Evolutionary conservation across 805 yeast genomes (phyloP), one percentile per base, ranked within the genome.

Genomic region (Monosporozyma siamensis): DNA sequence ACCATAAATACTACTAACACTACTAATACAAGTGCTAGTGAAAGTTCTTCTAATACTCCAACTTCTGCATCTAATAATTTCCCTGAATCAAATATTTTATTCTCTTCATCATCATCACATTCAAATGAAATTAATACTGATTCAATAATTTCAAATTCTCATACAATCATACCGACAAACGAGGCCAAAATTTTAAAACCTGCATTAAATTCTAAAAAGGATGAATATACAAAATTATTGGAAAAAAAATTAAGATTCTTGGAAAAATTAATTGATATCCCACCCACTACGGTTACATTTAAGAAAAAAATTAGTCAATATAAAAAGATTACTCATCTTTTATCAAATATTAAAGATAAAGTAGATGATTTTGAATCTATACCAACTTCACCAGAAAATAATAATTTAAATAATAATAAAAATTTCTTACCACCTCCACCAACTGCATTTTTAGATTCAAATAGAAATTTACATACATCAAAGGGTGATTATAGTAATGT

Each of bases 141-240:
- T n/a, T n/a, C n/a, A n/a, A n/a, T n/a, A n/a, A n/a, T n/a, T n/a
- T n/a, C n/a, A n/a, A n/a, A n/a, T n/a, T n/a, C n/a, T n/a, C n/a
- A n/a, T n/a, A 24, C 14, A 22, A 7, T 23, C 9, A 21, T 15
- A 20, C 17, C 14, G 21, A 26, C 24, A 23, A 18, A 17, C 6
- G 15, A 12, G 11, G 31, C 18, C 3, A 40, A 32, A n/a, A 23
- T 29, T 4, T 30, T 29, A 11, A 38, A 20, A 25, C 22, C 31
- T 22, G 10, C 37, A 9, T 30, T 31, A 14, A 20, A 15, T 25
- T 24, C 32, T 4, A 10, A 58, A 4, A 77, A 75, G 52, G 78
- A 76, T 49, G 80, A 75, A 27, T 78, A 79, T 51, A 78, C 82
- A 0, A 44, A 66, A 12, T 67, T 75, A 54, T 53, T 79, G 43